Evolutionary conservation across 306 rosid genomes (phyloP).

Genomic region (Prunus campanulata): DNA sequence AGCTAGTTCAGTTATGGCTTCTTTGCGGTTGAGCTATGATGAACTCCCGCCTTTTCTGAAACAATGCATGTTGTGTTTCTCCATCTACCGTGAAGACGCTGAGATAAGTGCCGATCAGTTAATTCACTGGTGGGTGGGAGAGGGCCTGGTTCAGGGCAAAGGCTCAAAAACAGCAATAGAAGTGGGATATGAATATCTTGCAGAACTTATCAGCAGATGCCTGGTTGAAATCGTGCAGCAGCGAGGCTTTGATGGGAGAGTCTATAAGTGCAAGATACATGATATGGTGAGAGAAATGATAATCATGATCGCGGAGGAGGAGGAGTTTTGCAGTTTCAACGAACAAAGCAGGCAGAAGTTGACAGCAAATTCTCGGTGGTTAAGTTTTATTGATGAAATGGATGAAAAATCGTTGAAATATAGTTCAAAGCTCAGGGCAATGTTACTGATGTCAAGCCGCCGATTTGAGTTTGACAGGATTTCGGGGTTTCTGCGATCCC

Average conservation of each 20-base stretch:
- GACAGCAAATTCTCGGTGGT: background rate
- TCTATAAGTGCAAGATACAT: conserved; percentile 19
- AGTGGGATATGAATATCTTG: conserved; percentile 10
- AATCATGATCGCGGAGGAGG: conserved; percentile 10
- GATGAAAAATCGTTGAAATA: background rate
- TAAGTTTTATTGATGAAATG: conserved; percentile 12
- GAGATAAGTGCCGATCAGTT: conserved; percentile 15
- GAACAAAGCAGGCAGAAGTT: conserved; percentile 5
- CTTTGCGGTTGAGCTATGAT: conserved; percentile 9
- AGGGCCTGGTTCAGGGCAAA: conserved; percentile 5
- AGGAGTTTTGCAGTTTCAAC: conserved; percentile 7
- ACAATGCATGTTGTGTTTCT: conserved; percentile 14
- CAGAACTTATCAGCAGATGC: background rate
- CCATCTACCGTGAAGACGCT: conserved; percentile 11
- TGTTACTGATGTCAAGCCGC: background rate
- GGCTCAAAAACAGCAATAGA: conserved; percentile 1
- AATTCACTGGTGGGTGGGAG: conserved; percentile 24
- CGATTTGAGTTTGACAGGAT: background rate
- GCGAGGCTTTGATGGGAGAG: conserved; percentile 18
- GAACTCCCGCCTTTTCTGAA: conserved; percentile 14
- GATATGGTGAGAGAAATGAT: conserved; percentile 20
- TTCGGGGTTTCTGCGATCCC: background rate
- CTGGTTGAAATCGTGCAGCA: conserved; percentile 6
- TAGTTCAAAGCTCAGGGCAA: background rate
- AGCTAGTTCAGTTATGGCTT: background rate